Percentiles rank a stretch among this genome's conserved stretches.
Evolutionary conservation across 176 grass and related monocot species (phyloP).

Genomic region (Aegilops sharonensis): DNA sequence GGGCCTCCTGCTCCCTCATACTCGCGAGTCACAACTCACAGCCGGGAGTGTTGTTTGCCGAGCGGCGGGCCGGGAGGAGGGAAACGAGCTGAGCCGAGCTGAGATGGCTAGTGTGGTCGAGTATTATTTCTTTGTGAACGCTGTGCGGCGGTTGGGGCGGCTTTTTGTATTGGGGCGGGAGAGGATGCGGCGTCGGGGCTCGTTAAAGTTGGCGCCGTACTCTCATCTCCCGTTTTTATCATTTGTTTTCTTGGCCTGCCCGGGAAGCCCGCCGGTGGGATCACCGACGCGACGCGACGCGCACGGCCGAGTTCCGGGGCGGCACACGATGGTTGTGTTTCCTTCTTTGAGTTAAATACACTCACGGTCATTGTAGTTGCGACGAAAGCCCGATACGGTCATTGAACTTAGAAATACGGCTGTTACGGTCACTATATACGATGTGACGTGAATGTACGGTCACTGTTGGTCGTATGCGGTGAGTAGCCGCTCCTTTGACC

Average conservation of each 20-base stretch:
- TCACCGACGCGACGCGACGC: slow-evolving; percentile 32
- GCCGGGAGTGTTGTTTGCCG: background rate
- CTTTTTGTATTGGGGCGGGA: slow-evolving; percentile 21
- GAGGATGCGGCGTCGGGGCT: slow-evolving; percentile 19
- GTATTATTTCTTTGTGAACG: background rate
- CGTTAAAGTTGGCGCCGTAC: slow-evolving; percentile 26
- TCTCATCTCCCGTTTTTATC: background rate
- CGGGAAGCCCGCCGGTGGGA: slow-evolving; percentile 37
- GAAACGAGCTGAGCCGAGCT: background rate
- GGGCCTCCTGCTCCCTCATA: slow-evolving; percentile 39
- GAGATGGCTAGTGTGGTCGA: background rate
- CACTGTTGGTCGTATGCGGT: no score
- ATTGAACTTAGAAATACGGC: no score
- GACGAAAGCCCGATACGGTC: no score
- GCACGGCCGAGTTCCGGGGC: slow-evolving; percentile 12
- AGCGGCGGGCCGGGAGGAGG: background rate
- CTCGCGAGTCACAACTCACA: background rate
- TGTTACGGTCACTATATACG: no score
- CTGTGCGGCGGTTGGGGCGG: slow-evolving; percentile 22
- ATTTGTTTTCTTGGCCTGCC: background rate
- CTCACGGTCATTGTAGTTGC: no score
- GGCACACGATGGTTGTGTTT: background rate
- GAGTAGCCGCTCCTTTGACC: no score
- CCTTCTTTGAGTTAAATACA: no score
- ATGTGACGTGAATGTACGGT: no score